Conservation (phyloP, 495 filamentous ascomycete species). For the Neurospora discreta region DNA sequence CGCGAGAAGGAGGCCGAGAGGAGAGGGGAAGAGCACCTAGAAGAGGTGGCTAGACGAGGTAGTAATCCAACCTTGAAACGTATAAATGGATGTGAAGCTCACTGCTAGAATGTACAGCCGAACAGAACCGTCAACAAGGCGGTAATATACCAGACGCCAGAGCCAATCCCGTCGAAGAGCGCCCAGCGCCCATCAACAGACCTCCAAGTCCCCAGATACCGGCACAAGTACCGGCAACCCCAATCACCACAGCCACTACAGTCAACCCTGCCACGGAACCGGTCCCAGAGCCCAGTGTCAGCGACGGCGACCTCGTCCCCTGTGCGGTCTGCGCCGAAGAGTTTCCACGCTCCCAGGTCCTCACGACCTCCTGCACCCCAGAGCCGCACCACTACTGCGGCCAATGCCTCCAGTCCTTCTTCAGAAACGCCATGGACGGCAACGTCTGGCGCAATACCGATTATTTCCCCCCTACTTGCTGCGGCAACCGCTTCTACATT, state of each 20-base stretch:
- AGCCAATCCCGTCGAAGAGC: background rate
- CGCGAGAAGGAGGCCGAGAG: background rate
- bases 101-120: background rate
- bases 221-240: background rate
- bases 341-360: background rate
- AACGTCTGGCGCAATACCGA: background rate
- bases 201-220: background rate
- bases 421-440: background rate
- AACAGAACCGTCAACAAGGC: background rate
- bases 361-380: background rate
- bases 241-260: background rate
- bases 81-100: background rate
- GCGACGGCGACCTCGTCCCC: background rate
- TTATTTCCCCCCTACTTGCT: background rate
- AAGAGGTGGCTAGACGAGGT: background rate
- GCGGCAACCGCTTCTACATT: background rate
- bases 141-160: background rate
- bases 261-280: background rate
- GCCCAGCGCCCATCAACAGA: background rate
- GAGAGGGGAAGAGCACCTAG: background rate
- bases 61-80: background rate
- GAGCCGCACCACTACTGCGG: background rate
- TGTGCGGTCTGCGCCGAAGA: background rate
- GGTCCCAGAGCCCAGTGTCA: background rate
- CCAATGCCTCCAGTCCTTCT: background rate